Percentiles rank a stretch among this genome's conserved stretches.
Evolutionary conservation across 345 rosid genomes (phyloP).

Genomic region (Salix exigua): DNA sequence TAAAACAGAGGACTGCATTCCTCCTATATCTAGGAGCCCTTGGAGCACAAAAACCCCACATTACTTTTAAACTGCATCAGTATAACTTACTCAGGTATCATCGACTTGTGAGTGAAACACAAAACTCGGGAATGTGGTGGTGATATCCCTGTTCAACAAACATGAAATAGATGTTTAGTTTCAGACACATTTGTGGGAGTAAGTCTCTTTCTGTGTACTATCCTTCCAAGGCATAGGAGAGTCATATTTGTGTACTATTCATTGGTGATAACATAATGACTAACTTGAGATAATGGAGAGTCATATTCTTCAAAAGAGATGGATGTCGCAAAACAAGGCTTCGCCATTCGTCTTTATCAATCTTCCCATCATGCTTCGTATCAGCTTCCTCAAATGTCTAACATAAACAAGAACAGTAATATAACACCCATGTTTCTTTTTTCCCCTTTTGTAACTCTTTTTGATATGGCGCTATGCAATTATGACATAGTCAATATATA

Average conservation of each 20-base stretch:
- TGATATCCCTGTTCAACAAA: conserved; percentile 18
- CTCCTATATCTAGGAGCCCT: background rate
- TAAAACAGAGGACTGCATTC: background rate
- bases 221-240: background rate
- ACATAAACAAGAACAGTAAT: background rate
- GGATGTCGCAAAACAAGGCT: conserved; percentile 89
- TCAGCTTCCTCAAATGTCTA: conserved; percentile 99
- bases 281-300: conserved; percentile 22
- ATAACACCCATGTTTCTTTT: background rate
- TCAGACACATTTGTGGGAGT: background rate
- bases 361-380: conserved; percentile 93
- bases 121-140: conserved; percentile 29
- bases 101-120: conserved; percentile 30
- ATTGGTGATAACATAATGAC: background rate
- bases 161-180: background rate
- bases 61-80: background rate
- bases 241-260: background rate
- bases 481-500: background rate
- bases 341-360: conserved; percentile 96
- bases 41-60: background rate
- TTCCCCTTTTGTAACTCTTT: background rate
- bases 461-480: background rate
- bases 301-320: conserved; percentile 71
- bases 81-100: conserved; percentile 13
- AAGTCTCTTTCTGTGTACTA: background rate